Conservation (phyloP, 148 eudicot genomes). For the Vaccinium macrocarpon region DNA sequence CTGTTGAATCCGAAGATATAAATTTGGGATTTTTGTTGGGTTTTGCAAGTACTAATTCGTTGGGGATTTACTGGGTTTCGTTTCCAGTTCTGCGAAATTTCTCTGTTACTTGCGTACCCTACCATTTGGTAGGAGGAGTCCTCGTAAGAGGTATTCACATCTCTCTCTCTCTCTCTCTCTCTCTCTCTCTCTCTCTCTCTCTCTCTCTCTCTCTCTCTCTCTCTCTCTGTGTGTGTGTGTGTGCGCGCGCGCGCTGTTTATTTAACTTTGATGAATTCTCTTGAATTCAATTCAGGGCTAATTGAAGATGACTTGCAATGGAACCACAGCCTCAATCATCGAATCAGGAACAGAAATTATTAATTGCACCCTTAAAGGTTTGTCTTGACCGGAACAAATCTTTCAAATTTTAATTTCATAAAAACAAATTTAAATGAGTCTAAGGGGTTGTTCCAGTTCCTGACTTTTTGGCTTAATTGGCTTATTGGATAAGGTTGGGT, state of each 20-base stretch:
- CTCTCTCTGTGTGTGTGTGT: not conserved
- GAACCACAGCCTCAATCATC: not conserved
- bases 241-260: not conserved
- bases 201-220: not conserved
- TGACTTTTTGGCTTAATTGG: no score
- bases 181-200: not conserved
- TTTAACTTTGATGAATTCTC: not conserved
- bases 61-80: not conserved
- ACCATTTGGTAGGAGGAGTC: not conserved
- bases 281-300: not conserved
- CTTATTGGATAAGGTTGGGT: no score
- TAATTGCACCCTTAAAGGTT: not conserved
- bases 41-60: not conserved
- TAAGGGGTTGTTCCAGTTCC: not conserved
- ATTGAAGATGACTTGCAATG: conserved; percentile 11
- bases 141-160: not conserved
- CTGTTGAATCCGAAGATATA: not conserved
- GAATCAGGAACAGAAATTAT: not conserved
- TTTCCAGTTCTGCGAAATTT: not conserved
- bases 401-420: not conserved
- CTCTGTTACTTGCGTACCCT: not conserved
- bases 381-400: conserved; percentile 4
- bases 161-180: conserved; percentile 6
- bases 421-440: no score
- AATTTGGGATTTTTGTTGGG: not conserved